Conservation (phyloP, 2,329 filamentous ascomycete species). For the Aspergillus sp. region DNA sequence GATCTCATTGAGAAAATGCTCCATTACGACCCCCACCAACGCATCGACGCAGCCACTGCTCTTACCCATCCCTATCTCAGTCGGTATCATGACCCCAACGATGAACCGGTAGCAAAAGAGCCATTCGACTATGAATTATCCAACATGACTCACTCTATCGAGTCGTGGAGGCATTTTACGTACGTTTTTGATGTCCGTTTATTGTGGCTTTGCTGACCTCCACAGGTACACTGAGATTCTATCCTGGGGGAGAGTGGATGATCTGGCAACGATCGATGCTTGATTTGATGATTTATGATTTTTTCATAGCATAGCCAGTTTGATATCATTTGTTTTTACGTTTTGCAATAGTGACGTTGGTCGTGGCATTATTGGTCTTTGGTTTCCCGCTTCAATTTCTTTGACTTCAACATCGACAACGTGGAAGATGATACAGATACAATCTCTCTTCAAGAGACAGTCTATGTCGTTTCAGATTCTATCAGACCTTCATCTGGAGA, state of each 20-base stretch:
- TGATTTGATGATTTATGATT: no score
- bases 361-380: no score
- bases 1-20: conserved; percentile 95
- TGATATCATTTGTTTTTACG: no score
- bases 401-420: no score
- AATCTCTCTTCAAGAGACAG: conserved; percentile 1
- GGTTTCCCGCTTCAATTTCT: no score
- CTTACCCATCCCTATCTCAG: conserved; percentile 89
- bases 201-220: conserved; percentile 1
- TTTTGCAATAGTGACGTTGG: no score
- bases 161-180: conserved; percentile 99
- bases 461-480: conserved; percentile 19
- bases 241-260: no score
- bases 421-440: background rate
- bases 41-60: conserved; percentile 80
- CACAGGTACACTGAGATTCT: conserved; percentile 95
- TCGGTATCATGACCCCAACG: conserved; percentile 94
- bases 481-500: conserved; percentile 27
- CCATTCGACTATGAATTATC: conserved; percentile 99
- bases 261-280: no score
- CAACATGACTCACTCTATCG: conserved; percentile 91
- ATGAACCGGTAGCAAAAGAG: conserved; percentile 91
- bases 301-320: no score
- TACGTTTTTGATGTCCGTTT: conserved; percentile 43
- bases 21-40: conserved; percentile 96